Evolutionary conservation across 768 basidiomycete genomes (phyloP), one percentile per base, ranked within the genome.

Genomic region (Wakefieldia striispora): DNA sequence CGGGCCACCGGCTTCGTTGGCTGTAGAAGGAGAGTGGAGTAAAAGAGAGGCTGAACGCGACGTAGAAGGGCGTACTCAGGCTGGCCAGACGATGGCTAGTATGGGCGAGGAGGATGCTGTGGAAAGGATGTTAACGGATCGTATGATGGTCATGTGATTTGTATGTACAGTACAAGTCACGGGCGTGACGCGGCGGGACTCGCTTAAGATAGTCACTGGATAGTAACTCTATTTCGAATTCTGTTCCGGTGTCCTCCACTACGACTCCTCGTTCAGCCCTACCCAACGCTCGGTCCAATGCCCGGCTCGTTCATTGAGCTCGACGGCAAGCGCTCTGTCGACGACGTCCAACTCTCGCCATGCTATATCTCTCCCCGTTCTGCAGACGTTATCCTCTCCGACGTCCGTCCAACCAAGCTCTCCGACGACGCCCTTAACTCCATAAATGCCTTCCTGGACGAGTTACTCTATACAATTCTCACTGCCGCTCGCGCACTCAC

Each of bases 371-470:
- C 88, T 23, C 69, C 83, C 13, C 81, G 83, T 56, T 92, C 91
- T 29, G 91, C 93, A 39, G 91, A 95, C 70, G 83, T 91, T 54
- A 87, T 97, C 62, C 83, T 97, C 45, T 92, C 90, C 51, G 94
- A 97, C 60, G 82, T 95, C 47, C 85, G 94, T 17, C 91, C 91
- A n/a, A 94, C 91, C 57, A 87, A 83, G 65, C 81, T 95, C 70
- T 83, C 84, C 55, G 63, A 76, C 17, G 83, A 92, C 45, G 86
- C 90, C n/a, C 81, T 97, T 41, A 75, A 73, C 51, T 78, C 80
- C 51, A 80, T 93, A 73, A 94, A 94, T 67, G 80, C 83, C 53
- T 70, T 91, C 40, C 77, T 94, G 51, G 92, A 94, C 71, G 92
- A 94, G 69, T 79, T 93, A 51, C 75, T 95, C 43, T 82, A 83